Base-by-base conservation (phyloP, 1,284 basidiomycete species). In the Apiotrichum sp. region DNA sequence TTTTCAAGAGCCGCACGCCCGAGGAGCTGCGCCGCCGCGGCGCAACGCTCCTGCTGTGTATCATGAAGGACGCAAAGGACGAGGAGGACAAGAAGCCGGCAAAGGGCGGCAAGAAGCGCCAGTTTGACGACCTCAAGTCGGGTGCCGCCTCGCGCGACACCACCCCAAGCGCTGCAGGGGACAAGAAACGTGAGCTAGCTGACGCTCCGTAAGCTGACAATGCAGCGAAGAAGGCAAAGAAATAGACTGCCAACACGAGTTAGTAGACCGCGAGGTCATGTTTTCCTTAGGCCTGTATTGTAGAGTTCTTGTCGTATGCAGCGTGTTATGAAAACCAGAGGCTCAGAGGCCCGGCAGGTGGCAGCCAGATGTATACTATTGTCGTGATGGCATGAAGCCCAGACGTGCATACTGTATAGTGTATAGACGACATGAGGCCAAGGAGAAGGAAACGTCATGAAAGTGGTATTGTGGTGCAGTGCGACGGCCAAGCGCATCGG, bases 1-100 rank as follows among this genome's bases (percentile, higher is more conserved):
- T 98, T 80, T 91, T 98, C 82, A 97, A 97, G 80, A 90, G 87
- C 62, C 80, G 96, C 52, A 93, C 89, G 31, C 86, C 91, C 9
- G 86, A 90, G 68, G 96, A 99, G 78, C 79, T 99, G 59, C 85
- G 87, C 65, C 80, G 95, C 64, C 79, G 96, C 53, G 97, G 93
- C 66, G 88, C 87, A 65, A 98, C 95, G 6, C 74, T 98, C 42
- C 70, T 98, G 41, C 81, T 86, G 13, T 88, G 97, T 83, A 89
- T 98, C 59, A 86, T 93, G 78, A 96, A 96, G 80, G 93, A 95
- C 74, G 72, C 72, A 47, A 63, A 67, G 35, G 71, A 68, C 41
- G 71, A 69, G 36, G 86, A 87, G 65, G 87, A 87, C 38, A 73
- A 72, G 55, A 73, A 75, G 58, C 53, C 62, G 44, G 65, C 69